These are phyloP conservation scores for Mycena crocata DNA, from an alignment of 768 basidiomycete species.

Conservation along the genomic window DNA sequence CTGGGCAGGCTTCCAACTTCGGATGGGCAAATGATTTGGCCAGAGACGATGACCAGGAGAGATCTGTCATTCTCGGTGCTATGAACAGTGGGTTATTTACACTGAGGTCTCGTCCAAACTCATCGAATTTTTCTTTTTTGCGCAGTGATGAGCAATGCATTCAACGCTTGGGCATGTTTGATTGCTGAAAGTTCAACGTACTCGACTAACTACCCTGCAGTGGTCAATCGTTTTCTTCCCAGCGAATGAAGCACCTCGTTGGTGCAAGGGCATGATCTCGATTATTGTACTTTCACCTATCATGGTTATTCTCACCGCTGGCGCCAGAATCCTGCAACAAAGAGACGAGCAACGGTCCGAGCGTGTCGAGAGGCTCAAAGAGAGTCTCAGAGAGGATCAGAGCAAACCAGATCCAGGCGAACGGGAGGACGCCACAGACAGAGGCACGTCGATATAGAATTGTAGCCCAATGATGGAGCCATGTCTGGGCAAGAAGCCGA, in stretches of 20 bases:
- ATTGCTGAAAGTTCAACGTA: neutral
- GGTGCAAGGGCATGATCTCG: constrained; percentile 75
- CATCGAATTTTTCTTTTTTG: neutral
- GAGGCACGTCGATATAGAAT: neutral
- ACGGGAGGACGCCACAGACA: neutral
- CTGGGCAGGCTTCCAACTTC: constrained; percentile 83
- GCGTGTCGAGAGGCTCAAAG: neutral
- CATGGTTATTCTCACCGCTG: constrained; percentile 48
- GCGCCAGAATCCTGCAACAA: constrained; percentile 20
- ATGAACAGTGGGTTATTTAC: constrained; percentile 68
- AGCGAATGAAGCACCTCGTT: constrained; percentile 77
- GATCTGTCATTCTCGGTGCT: constrained; percentile 75
- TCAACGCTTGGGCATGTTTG: constrained; percentile 33
- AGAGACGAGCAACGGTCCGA: constrained; percentile 18
- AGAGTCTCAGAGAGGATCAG: neutral
- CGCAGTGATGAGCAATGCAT: constrained; percentile 34
- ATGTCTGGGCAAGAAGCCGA: too few relatives aligned
- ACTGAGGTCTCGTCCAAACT: neutral
- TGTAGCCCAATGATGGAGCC: neutral
- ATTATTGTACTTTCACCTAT: constrained; percentile 73
- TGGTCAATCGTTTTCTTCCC: constrained; percentile 80
- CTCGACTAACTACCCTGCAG: constrained; percentile 34
- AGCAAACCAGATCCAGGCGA: neutral
- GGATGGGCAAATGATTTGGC: constrained; percentile 87
- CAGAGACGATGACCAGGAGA: constrained; percentile 76